Evolutionary conservation across 2,329 filamentous ascomycete genomes (phyloP).

Genomic region (Neobulgaria alba): DNA sequence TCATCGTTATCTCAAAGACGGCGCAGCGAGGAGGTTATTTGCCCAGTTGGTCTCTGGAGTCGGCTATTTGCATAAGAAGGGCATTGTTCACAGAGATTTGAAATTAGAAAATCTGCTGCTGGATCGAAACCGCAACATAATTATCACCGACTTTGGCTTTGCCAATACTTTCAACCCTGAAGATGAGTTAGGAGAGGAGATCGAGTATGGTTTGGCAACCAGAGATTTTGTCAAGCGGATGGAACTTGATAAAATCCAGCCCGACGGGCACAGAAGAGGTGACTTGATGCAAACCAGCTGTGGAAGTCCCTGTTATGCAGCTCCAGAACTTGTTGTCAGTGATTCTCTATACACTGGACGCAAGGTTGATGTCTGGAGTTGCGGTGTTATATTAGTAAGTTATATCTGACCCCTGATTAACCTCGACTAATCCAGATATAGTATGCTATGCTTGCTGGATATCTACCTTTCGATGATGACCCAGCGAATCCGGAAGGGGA

Average conservation of each 20-base stretch:
- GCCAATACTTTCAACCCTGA: conserved; percentile 91
- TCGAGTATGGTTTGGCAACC: conserved; percentile 79
- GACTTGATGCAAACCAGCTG: conserved; percentile 99
- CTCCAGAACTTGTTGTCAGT: conserved; percentile 92
- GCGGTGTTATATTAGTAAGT: conserved; percentile 92
- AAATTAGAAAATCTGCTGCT: conserved; percentile 94
- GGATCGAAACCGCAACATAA: conserved; percentile 96
- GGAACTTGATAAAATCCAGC: conserved; percentile 72
- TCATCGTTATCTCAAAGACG: conserved; percentile 92
- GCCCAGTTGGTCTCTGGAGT: conserved; percentile 94
- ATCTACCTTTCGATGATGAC: conserved; percentile 95
- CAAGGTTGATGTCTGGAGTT: conserved; percentile 99
- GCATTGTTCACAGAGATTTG: conserved; percentile 93
- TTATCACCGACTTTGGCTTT: conserved; percentile 98
- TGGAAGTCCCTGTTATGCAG: conserved; percentile 95
- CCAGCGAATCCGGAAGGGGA: conserved; percentile 97
- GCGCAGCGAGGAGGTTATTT: conserved; percentile 81
- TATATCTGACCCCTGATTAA: conserved; percentile 4
- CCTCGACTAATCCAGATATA: conserved; percentile 30
- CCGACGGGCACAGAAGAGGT: conserved; percentile 70
- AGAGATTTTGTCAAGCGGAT: conserved; percentile 80
- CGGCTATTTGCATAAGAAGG: conserved; percentile 96
- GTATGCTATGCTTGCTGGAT: conserved; percentile 98
- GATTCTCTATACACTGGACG: conserved; percentile 94
- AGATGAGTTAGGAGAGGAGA: conserved; percentile 83